Evolutionary conservation across 2,329 filamentous ascomycete genomes (phyloP).

Genomic region (Exserohilum turcica): DNA sequence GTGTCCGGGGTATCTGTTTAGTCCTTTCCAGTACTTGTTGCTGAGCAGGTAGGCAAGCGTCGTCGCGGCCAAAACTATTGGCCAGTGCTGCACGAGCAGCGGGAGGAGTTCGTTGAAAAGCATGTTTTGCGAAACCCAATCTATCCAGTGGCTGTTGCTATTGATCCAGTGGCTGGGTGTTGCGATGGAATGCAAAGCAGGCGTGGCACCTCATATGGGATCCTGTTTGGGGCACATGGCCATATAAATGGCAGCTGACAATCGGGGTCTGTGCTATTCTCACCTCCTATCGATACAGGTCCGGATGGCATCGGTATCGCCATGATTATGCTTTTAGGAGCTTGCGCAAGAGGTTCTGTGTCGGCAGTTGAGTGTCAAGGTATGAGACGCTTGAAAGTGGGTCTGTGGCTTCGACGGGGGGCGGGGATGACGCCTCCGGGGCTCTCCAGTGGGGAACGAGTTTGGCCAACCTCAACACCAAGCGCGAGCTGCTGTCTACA

Average conservation of each 20-base stretch:
- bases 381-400: constrained; percentile 14
- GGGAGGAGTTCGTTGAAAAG: constrained; percentile 44
- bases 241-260: constrained; percentile 11
- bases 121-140: constrained; percentile 32
- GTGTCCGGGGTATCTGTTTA: constrained; percentile 75
- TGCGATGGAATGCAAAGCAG: constrained; percentile 1
- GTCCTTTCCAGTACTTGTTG: constrained; percentile 59
- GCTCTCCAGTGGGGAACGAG: constrained; percentile 16
- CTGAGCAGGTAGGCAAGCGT: constrained; percentile 45
- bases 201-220: constrained; percentile 7
- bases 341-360: constrained; percentile 13
- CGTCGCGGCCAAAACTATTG: constrained; percentile 41
- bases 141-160: not conserved
- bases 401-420: constrained; percentile 15
- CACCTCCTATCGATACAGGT: not conserved
- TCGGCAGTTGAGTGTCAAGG: constrained; percentile 25
- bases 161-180: constrained; percentile 18
- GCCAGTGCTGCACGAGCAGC: constrained; percentile 50
- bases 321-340: constrained; percentile 4
- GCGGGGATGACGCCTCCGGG: constrained; percentile 14
- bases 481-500: constrained; percentile 1
- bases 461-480: constrained; percentile 7
- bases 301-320: constrained; percentile 10
- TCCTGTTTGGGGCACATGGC: constrained; percentile 9
- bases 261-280: constrained; percentile 5